These are phyloP conservation scores for Oldenlandia corymbosa DNA, from an alignment of 257 asterid species.

Conservation along the genomic window DNA sequence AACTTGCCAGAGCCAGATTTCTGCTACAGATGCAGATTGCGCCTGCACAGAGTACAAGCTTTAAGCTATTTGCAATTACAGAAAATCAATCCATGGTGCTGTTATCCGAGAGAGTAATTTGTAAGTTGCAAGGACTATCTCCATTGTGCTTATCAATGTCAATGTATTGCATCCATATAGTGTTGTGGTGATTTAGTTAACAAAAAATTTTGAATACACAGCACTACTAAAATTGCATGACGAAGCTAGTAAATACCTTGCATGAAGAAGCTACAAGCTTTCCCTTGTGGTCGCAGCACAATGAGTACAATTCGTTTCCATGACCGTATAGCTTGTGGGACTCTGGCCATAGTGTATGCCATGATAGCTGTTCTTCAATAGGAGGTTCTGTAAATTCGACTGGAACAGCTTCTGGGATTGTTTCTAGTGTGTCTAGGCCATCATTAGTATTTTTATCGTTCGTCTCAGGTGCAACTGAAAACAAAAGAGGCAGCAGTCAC, in stretches of 20 bases:
- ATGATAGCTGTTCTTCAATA: constrained; percentile 85
- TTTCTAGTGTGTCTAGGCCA: constrained; percentile 73
- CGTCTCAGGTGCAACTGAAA: constrained; percentile 49
- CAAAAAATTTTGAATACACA: neutral
- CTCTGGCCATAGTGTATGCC: constrained; percentile 95
- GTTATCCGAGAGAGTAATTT: neutral
- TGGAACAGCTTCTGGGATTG: constrained; percentile 94
- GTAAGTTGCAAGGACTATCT: neutral
- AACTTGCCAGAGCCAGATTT: constrained; percentile 94
- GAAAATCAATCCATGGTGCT: neutral
- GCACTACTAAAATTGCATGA: constrained; percentile 48
- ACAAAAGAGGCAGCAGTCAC: neutral
- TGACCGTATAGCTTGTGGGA: constrained; percentile 97
- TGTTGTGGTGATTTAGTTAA: neutral
- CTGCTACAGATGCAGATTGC: constrained; percentile 84
- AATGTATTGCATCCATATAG: neutral
- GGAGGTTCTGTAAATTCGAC: constrained; percentile 88
- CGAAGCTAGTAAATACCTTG: constrained; percentile 75
- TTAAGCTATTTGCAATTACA: constrained; percentile 1
- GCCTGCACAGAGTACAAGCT: constrained; percentile 47
- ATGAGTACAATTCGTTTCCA: constrained; percentile 83
- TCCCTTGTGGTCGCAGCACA: constrained; percentile 78
- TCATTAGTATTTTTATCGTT: constrained; percentile 44
- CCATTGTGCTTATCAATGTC: neutral
- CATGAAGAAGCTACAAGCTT: constrained; percentile 89